These are phyloP conservation scores for Byssothecium circinans DNA, from an alignment of 2,329 filamentous ascomycete species.

Conservation along the genomic window DNA sequence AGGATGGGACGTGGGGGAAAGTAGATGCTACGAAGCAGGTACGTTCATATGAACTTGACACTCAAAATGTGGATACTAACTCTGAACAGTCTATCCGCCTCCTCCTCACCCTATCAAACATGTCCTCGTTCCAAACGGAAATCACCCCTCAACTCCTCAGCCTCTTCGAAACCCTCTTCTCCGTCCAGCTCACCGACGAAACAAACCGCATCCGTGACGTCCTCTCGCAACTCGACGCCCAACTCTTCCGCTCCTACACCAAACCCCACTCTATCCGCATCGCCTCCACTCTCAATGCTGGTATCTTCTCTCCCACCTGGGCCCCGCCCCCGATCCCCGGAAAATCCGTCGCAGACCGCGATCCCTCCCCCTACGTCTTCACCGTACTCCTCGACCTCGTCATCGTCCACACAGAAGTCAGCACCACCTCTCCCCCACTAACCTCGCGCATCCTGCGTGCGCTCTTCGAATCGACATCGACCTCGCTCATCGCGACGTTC, in stretches of 20 bases:
- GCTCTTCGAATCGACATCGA: conserved; percentile 78
- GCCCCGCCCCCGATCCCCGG: conserved; percentile 56
- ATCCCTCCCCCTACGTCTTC: conserved; percentile 88
- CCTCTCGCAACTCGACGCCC: conserved; percentile 83
- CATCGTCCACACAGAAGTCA: conserved; percentile 79
- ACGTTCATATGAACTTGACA: conserved; percentile 6
- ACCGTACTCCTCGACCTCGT: conserved; percentile 82
- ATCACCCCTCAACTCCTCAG: conserved; percentile 86
- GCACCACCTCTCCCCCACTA: conserved; percentile 64
- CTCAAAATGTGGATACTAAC: conserved; percentile 10
- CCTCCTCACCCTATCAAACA: conserved; percentile 89
- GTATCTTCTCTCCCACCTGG: conserved; percentile 74
- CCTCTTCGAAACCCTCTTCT: conserved; percentile 92
- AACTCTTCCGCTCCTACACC: conserved; percentile 91
- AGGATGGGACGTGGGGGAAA: conserved; percentile 30
- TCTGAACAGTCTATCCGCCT: conserved; percentile 76
- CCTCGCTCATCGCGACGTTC: conserved; percentile 82
- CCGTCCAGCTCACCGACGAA: conserved; percentile 91
- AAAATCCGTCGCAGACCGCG: conserved; percentile 56
- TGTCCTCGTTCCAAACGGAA: conserved; percentile 78
- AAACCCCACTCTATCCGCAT: conserved; percentile 61
- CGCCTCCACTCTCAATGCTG: conserved; percentile 68
- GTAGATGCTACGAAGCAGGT: conserved; percentile 43
- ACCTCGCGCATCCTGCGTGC: conserved; percentile 82
- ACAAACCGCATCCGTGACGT: conserved; percentile 89